phyloP scores from a whole-genome alignment of 306 rosid genomes.

The Cucurbita ficifolia region DNA sequence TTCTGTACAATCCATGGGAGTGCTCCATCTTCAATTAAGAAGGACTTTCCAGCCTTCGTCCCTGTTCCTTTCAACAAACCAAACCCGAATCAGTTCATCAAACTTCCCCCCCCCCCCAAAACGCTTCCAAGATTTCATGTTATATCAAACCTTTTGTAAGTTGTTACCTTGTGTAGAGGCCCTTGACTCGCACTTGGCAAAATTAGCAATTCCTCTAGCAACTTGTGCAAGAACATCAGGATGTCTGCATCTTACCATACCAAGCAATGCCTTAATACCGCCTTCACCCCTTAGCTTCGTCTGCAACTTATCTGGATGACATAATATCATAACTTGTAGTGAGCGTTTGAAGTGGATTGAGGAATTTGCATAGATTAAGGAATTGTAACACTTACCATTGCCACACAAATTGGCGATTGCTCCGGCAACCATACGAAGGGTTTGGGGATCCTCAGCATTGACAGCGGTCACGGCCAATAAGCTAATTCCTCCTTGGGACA shows the following conservation, averaged over 20 bases:
- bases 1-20: conserved; percentile 95
- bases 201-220: conserved; percentile 97
- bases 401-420: conserved; percentile 97
- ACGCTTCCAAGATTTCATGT: background rate
- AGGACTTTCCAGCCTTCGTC: conserved; percentile 64
- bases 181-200: conserved; percentile 88
- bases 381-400: conserved; percentile 47
- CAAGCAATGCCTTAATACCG: conserved; percentile 77
- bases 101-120: background rate
- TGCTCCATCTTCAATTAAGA: conserved; percentile 88
- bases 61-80: conserved; percentile 31
- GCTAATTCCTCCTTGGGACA: conserved; percentile 90
- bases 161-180: conserved; percentile 77
- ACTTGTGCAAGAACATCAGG: conserved; percentile 98
- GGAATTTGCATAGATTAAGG: background rate
- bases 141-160: background rate
- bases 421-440: conserved; percentile 97
- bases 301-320: conserved; percentile 64
- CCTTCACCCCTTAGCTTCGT: conserved; percentile 66
- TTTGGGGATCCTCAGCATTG: conserved; percentile 88
- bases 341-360: background rate
- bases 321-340: conserved; percentile 6
- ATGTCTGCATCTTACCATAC: conserved; percentile 94
- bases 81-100: background rate
- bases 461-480: conserved; percentile 72